Percentiles rank a stretch among this genome's conserved stretches.
These are phyloP conservation scores for Stereum hirsutum DNA, from an alignment of 1,284 basidiomycete genomes.

Conservation along the genomic window DNA sequence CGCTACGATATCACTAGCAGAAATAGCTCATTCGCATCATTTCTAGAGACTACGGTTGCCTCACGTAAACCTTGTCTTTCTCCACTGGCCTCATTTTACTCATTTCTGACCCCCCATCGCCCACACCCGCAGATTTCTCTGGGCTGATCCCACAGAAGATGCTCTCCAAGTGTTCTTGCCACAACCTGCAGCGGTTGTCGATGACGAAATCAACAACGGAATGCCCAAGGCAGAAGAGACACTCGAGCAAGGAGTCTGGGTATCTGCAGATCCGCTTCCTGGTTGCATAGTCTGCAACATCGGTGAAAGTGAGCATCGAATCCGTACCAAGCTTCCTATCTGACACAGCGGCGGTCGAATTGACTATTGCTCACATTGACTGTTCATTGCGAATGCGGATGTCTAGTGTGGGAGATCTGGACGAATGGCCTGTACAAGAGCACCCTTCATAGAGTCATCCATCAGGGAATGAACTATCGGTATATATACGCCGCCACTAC, in stretches of 20 bases:
- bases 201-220: conserved; percentile 27
- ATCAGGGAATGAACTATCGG: conserved; percentile 66
- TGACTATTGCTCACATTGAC: neutral
- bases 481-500: no score
- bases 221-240: conserved; percentile 37
- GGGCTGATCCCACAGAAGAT: conserved; percentile 67
- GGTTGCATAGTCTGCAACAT: conserved; percentile 78
- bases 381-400: no score
- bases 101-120: conserved; percentile 3
- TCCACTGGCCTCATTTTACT: neutral
- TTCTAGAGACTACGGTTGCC: conserved; percentile 73
- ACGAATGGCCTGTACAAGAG: conserved; percentile 69
- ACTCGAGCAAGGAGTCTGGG: conserved; percentile 58
- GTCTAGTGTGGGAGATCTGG: conserved; percentile 81
- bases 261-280: conserved; percentile 70
- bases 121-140: conserved; percentile 50
- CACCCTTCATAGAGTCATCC: conserved; percentile 75
- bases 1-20: neutral
- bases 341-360: neutral
- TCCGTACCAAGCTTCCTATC: neutral
- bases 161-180: conserved; percentile 75
- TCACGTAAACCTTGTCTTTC: conserved; percentile 47
- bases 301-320: conserved; percentile 61
- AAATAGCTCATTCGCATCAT: neutral
- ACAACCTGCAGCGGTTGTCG: conserved; percentile 28